Percentiles rank a stretch among this genome's conserved stretches.
Evolutionary conservation across 202 grass and related monocot species (phyloP).

Genomic region (Elaeis oleifera): DNA sequence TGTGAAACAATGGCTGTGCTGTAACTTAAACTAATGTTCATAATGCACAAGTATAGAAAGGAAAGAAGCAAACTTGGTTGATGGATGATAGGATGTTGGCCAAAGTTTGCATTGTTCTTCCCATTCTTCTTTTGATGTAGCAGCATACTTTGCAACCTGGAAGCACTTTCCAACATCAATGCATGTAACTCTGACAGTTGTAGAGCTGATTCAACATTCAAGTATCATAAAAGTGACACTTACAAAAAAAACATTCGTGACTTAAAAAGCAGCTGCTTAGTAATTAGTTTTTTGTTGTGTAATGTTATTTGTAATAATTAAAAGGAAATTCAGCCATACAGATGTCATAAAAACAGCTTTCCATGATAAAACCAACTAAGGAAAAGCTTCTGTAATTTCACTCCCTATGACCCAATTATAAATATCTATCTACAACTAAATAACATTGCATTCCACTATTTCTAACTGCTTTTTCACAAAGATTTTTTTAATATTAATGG

Average conservation of each 20-base stretch:
- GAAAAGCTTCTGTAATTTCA: no score
- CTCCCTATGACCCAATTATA: no score
- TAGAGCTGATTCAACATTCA: constrained; percentile 1
- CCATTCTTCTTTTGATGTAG: constrained; percentile 91
- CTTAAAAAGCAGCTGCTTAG: background rate
- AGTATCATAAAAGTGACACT: background rate
- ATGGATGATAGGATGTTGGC: constrained; percentile 95
- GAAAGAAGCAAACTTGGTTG: constrained; percentile 40
- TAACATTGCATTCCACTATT: no score
- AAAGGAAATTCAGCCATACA: no score
- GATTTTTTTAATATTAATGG: no score
- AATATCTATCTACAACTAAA: no score
- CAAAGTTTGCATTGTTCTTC: constrained; percentile 90
- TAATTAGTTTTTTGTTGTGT: no score
- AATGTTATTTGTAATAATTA: no score
- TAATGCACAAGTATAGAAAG: constrained; percentile 1
- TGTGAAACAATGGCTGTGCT: background rate
- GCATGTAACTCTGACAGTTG: constrained; percentile 21
- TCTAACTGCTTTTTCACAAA: no score
- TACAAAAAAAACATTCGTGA: background rate
- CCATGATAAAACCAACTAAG: no score
- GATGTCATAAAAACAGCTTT: no score
- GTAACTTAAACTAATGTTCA: no score
- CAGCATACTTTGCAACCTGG: constrained; percentile 69
- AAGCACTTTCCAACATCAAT: constrained; percentile 25